These are phyloP conservation scores for Apiotrichum sp. DNA, from an alignment of 1,284 basidiomycete species.

Conservation along the genomic window DNA sequence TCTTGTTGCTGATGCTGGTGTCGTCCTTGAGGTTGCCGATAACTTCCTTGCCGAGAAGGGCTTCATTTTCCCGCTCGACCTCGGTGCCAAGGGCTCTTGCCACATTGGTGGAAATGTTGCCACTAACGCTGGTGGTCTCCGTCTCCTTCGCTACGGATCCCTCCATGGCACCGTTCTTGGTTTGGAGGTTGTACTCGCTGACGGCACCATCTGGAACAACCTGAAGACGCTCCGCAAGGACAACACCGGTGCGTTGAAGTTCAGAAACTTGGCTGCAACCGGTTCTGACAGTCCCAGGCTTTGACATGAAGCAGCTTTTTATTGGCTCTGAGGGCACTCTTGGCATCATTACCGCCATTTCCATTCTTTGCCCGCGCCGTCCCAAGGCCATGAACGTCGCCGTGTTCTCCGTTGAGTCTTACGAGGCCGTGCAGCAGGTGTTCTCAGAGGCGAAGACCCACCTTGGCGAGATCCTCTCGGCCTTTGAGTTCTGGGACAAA, in stretches of 20 bases:
- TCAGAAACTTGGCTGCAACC: not conserved
- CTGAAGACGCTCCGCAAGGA: conserved; percentile 82
- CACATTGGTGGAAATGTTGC: conserved; percentile 97
- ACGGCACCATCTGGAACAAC: conserved; percentile 89
- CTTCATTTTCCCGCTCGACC: conserved; percentile 95
- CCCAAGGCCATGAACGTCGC: conserved; percentile 60
- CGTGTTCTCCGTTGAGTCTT: conserved; percentile 54
- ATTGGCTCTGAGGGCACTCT: conserved; percentile 96
- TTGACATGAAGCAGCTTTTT: conserved; percentile 97
- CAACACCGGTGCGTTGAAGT: conserved; percentile 70
- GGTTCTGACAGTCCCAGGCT: conserved; percentile 55
- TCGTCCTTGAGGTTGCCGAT: conserved; percentile 85
- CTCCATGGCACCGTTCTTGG: conserved; percentile 93
- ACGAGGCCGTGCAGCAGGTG: conserved; percentile 53
- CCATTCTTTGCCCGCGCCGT: conserved; percentile 87
- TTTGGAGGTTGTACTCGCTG: conserved; percentile 92
- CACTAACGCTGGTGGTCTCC: conserved; percentile 94
- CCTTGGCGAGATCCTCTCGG: conserved; percentile 91
- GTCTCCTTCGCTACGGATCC: conserved; percentile 89
- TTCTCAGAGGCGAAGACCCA: conserved; percentile 58
- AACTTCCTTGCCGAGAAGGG: conserved; percentile 80
- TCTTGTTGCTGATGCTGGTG: conserved; percentile 71
- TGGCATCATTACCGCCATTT: conserved; percentile 90
- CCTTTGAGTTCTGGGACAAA: conserved; percentile 91
- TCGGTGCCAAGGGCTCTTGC: conserved; percentile 98